These are phyloP conservation scores for Salix udensis DNA, from an alignment of 345 rosid genomes.

Conservation along the genomic window DNA sequence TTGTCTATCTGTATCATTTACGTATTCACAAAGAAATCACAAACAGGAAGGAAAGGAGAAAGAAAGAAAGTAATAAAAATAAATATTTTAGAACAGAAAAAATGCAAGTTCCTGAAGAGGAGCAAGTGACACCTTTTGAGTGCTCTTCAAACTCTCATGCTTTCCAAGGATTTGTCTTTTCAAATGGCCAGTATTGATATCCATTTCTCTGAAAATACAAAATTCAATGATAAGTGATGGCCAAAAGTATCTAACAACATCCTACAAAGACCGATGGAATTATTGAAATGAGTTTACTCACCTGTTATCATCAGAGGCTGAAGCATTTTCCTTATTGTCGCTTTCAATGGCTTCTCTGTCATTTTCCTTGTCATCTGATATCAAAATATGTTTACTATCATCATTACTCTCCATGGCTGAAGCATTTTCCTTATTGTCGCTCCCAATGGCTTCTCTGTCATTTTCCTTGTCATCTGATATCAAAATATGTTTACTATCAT, in stretches of 20 bases:
- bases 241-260: conserved; percentile 3
- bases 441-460: conserved; percentile 19
- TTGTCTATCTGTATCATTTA: conserved; percentile 38
- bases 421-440: conserved; percentile 55
- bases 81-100: background rate
- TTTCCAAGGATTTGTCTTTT: conserved; percentile 38
- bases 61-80: background rate
- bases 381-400: conserved; percentile 20
- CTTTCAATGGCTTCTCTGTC: conserved; percentile 20
- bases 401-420: conserved; percentile 27
- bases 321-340: conserved; percentile 54
- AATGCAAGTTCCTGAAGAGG: background rate
- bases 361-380: conserved; percentile 25
- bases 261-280: background rate
- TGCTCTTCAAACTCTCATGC: conserved; percentile 31
- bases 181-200: conserved; percentile 6
- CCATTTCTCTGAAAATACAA: conserved; percentile 34
- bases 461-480: conserved; percentile 26
- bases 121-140: conserved; percentile 43
- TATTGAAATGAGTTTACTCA: conserved; percentile 8
- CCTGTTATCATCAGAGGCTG: conserved; percentile 52
- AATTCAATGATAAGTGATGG: background rate
- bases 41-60: background rate
- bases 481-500: conserved; percentile 24
- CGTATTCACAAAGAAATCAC: conserved; percentile 12